Percentiles rank a stretch among this genome's conserved stretches.
Evolutionary conservation across 176 grass and related monocot genomes (phyloP).

Genomic region (Hsuehochloa calcarea): DNA sequence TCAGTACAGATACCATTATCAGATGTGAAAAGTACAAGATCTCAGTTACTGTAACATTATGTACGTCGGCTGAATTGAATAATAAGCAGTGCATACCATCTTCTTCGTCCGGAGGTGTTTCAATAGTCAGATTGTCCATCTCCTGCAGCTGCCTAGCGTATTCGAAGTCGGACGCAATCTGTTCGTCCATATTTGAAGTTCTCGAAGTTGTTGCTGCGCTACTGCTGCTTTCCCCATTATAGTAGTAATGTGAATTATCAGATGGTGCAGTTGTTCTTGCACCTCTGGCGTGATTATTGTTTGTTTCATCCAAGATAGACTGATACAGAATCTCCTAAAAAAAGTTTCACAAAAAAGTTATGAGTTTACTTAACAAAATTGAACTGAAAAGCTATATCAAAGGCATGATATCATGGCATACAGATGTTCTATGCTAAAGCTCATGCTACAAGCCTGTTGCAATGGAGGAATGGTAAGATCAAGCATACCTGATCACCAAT

Average conservation of each 20-base stretch:
- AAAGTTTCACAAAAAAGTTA: neutral
- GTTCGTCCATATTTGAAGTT: constrained; percentile 30
- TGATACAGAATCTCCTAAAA: constrained; percentile 46
- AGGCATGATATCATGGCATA: neutral
- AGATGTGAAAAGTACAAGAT: neutral
- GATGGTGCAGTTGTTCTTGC: neutral
- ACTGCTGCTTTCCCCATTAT: constrained; percentile 39
- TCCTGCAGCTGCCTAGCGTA: constrained; percentile 58
- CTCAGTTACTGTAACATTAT: neutral
- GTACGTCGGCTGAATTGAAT: neutral
- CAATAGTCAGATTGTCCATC: constrained; percentile 38
- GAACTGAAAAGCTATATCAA: neutral
- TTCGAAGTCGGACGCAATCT: constrained; percentile 48
- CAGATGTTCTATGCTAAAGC: neutral
- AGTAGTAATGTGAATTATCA: constrained; percentile 22
- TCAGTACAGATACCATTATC: neutral
- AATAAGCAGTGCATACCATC: constrained; percentile 29
- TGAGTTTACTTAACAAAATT: neutral
- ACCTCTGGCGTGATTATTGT: constrained; percentile 19
- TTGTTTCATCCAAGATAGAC: constrained; percentile 26
- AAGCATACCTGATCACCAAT: constrained; percentile 53
- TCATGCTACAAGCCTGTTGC: neutral
- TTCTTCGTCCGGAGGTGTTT: constrained; percentile 17
- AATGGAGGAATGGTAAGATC: neutral
- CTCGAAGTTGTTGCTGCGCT: constrained; percentile 3